Percentiles rank a stretch among this genome's conserved stretches.
phyloP scores from a whole-genome alignment of 208 protist genomes.

The Trypanosoma cruzi region DNA sequence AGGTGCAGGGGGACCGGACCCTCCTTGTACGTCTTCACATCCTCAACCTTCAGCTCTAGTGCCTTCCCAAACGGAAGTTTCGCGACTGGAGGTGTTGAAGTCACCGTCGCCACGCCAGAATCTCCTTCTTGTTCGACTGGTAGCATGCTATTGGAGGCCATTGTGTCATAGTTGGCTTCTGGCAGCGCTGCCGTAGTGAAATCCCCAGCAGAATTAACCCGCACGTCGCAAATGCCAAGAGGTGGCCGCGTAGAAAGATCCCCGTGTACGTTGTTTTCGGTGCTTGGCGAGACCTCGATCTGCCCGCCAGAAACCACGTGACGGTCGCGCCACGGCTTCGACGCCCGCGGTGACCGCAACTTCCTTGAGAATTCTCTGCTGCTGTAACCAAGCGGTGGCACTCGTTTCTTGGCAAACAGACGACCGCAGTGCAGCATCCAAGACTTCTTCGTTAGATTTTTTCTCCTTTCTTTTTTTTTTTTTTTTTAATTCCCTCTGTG shows the following conservation, averaged over 20 bases:
- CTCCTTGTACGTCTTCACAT: constrained; percentile 55
- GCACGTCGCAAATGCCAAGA: constrained; percentile 64
- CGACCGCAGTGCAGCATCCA: constrained; percentile 39
- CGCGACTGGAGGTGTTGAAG: constrained; percentile 25
- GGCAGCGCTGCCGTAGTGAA: not conserved
- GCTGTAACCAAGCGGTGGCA: constrained; percentile 64
- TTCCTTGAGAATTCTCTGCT: constrained; percentile 74
- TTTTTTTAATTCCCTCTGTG: not conserved
- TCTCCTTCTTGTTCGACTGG: not conserved
- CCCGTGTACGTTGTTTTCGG: constrained; percentile 41
- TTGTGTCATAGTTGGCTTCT: constrained; percentile 5
- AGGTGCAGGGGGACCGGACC: constrained; percentile 72
- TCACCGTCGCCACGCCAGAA: not conserved
- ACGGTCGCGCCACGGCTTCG: constrained; percentile 83
- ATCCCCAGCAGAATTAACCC: constrained; percentile 13
- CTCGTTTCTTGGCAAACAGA: constrained; percentile 40
- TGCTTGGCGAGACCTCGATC: constrained; percentile 66
- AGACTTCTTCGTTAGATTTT: not conserved
- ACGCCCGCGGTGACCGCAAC: constrained; percentile 65
- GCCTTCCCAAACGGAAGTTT: constrained; percentile 75
- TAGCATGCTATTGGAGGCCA: not conserved
- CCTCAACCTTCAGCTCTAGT: constrained; percentile 76
- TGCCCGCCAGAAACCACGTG: constrained; percentile 40
- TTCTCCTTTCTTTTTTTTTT: constrained; percentile 11
- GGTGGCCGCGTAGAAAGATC: constrained; percentile 46